Evolutionary conservation across 371 early-diverging fungal genomes (phyloP).

Genomic region (Rhizopus arrhizus): DNA sequence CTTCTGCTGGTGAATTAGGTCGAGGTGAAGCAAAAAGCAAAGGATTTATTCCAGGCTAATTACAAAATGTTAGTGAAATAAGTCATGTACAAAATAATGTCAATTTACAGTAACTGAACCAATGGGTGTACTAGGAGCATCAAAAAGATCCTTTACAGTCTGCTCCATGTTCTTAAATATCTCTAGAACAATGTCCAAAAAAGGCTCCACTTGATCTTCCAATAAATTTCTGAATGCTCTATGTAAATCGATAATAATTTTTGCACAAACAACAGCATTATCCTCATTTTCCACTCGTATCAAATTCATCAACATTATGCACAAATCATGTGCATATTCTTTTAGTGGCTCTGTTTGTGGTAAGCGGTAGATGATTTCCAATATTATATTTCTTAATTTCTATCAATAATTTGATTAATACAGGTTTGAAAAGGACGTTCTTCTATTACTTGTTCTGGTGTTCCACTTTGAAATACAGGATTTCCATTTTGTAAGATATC

Average conservation of each 20-base stretch:
- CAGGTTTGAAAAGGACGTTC: too few relatives aligned
- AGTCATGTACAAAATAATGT: conserved; percentile 2
- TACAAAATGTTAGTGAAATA: neutral
- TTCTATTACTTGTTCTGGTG: conserved; percentile 77
- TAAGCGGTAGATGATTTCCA: conserved; percentile 92
- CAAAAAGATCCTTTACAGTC: conserved; percentile 81
- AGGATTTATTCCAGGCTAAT: conserved; percentile 54
- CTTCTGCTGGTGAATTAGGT: conserved; percentile 79
- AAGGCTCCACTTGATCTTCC: conserved; percentile 87
- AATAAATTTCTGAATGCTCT: conserved; percentile 79
- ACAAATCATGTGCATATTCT: conserved; percentile 61
- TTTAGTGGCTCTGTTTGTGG: conserved; percentile 83
- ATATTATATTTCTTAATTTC: conserved; percentile 88
- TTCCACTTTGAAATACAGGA: conserved; percentile 80
- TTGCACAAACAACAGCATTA: conserved; percentile 89
- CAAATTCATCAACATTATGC: conserved; percentile 73
- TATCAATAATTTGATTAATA: conserved; percentile 32
- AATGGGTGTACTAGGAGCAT: conserved; percentile 61
- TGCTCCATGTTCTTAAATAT: conserved; percentile 91
- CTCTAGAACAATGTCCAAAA: conserved; percentile 88
- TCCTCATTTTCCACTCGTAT: conserved; percentile 95
- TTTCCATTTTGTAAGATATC: conserved; percentile 75
- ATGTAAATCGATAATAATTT: conserved; percentile 93
- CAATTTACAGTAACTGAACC: conserved; percentile 55
- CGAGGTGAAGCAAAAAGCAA: conserved; percentile 68